Percentiles rank a stretch among this genome's conserved stretches.
Evolutionary conservation across 2,329 filamentous ascomycete genomes (phyloP).

Genomic region (Fusarium poae): DNA sequence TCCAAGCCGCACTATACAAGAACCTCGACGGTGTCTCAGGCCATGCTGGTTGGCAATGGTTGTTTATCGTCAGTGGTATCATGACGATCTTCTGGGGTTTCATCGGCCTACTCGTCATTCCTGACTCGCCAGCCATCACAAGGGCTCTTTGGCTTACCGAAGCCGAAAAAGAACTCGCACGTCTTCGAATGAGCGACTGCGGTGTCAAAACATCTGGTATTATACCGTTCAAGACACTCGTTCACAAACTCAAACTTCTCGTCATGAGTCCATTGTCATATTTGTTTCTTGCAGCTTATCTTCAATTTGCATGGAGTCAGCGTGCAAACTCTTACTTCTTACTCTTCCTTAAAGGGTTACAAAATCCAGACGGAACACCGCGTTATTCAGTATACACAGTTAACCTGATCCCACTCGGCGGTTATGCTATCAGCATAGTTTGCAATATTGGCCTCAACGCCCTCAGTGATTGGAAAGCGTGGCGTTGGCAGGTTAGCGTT

Average conservation of each 20-base stretch:
- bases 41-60: conserved; percentile 45
- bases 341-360: conserved; percentile 52
- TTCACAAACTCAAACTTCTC: conserved; percentile 37
- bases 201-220: conserved; percentile 39
- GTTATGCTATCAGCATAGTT: conserved; percentile 57
- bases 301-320: conserved; percentile 53
- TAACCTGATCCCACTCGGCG: conserved; percentile 64
- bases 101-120: conserved; percentile 37
- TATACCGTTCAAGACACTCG: conserved; percentile 34
- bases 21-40: conserved; percentile 41
- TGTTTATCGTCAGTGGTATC: conserved; percentile 39
- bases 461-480: conserved; percentile 60
- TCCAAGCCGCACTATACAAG: conserved; percentile 40
- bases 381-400: conserved; percentile 58
- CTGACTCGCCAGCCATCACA: conserved; percentile 42
- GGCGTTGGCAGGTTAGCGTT: conserved; percentile 66
- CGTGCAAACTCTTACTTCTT: conserved; percentile 55
- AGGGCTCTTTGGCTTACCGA: conserved; percentile 33
- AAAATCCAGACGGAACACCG: conserved; percentile 25
- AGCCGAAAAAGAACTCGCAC: conserved; percentile 28
- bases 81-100: conserved; percentile 45
- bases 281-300: conserved; percentile 52
- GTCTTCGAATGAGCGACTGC: conserved; percentile 34
- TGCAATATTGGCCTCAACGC: conserved; percentile 67
- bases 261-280: conserved; percentile 41